These are phyloP conservation scores for Herpetospermum pedunculosum DNA, from an alignment of 306 rosid genomes.

Conservation along the genomic window DNA sequence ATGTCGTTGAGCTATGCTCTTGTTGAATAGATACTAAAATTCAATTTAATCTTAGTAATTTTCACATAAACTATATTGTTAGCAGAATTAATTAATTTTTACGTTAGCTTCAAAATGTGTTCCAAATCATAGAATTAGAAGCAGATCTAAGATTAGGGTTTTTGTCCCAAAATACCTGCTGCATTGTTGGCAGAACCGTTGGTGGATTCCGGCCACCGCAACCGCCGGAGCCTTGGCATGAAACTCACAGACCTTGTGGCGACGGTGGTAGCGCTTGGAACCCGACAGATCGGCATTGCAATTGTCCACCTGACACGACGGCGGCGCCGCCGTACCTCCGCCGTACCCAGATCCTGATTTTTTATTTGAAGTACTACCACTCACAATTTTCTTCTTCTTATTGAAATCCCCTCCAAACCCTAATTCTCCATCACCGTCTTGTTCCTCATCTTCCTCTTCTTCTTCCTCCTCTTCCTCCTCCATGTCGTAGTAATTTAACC, in stretches of 20 bases:
- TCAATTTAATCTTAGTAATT: too few relatives aligned
- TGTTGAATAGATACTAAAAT: too few relatives aligned
- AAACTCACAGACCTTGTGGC: constrained; percentile 81
- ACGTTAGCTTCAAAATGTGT: background rate
- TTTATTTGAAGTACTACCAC: constrained; percentile 14
- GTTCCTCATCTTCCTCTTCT: constrained; percentile 25
- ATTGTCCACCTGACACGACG: constrained; percentile 48
- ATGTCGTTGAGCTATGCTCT: too few relatives aligned
- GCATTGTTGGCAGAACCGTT: constrained; percentile 97
- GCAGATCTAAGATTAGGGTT: constrained; percentile 38
- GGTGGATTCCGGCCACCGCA: constrained; percentile 32
- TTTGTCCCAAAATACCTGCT: constrained; percentile 50
- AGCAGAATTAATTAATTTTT: background rate
- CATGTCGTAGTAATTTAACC: constrained; percentile 27
- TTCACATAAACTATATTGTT: background rate
- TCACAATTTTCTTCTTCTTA: constrained; percentile 30
- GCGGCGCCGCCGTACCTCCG: constrained; percentile 33
- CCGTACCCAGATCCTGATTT: constrained; percentile 34
- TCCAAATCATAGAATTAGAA: background rate
- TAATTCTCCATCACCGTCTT: constrained; percentile 15
- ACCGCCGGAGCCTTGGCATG: constrained; percentile 77
- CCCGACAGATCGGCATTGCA: constrained; percentile 61
- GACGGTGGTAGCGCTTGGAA: constrained; percentile 60
- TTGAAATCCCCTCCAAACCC: constrained; percentile 34
- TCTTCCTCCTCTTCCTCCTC: constrained; percentile 9